Evolutionary conservation across 116 monocot species (phyloP).

Genomic region (Papilionanthe hybrid): DNA sequence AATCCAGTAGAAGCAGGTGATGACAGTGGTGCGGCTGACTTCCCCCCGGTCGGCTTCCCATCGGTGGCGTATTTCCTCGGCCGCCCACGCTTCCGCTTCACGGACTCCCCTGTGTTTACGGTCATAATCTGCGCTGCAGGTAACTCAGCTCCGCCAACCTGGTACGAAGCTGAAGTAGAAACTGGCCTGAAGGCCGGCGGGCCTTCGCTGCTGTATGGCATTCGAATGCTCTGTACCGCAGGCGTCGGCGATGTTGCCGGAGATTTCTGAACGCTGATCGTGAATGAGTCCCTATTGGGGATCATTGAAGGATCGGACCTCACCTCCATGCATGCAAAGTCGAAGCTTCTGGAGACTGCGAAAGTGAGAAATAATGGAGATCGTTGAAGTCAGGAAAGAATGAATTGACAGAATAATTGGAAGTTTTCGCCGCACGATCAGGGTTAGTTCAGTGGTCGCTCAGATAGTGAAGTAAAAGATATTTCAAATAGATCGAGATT

Average conservation of each 20-base stretch:
- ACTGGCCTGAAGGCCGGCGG: conserved; percentile 21
- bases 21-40: background rate
- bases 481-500: conserved; percentile 1
- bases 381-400: background rate
- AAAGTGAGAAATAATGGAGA: background rate
- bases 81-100: conserved; percentile 79
- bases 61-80: conserved; percentile 76
- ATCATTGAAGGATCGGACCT: conserved; percentile 41
- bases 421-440: background rate
- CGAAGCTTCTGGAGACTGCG: conserved; percentile 3
- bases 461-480: background rate
- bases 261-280: conserved; percentile 29
- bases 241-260: conserved; percentile 11
- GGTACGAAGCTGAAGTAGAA: conserved; percentile 2
- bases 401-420: background rate
- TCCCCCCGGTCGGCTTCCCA: conserved; percentile 20
- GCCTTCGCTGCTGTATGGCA: conserved; percentile 34
- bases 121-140: background rate
- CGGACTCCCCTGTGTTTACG: conserved; percentile 14
- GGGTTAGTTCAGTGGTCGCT: background rate
- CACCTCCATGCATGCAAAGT: conserved; percentile 24
- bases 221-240: conserved; percentile 10
- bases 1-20: background rate
- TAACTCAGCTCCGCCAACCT: background rate
- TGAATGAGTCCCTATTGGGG: conserved; percentile 36